Evolutionary conservation across 257 asterid species (phyloP), one percentile per base, ranked within the genome.

Genomic region (Solanum medicagineum): DNA sequence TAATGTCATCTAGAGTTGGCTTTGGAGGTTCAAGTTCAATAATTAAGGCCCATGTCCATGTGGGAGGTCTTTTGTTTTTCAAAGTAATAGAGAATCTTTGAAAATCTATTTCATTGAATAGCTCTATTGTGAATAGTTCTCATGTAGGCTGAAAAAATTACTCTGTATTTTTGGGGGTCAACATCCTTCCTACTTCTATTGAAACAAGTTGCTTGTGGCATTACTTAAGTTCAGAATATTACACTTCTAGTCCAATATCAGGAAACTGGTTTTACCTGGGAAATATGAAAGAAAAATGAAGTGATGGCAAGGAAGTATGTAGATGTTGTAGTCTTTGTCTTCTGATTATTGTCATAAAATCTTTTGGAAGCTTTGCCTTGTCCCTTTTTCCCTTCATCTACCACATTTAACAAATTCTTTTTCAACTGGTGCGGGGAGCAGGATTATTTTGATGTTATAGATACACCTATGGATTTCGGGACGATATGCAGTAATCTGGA

Each of bases 401-500:
- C 42, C 53, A 79, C 29, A 79, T 51, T 32, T 79, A 15, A 75
- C 29, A 14, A 54, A 51, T 29, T 85, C 45, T 81, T 83, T 57
- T 81, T 55, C 49, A 29, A n/a, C 19, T 83, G 86, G 83, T 68
- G 29, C 85, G 85, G 88, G 86, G 83, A 85, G 88, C 96, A 97
- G 99, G 99, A 95, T 88, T 97, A 97, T 88, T 94, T 94, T 85
- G 98, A 97, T 87, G 98, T 97, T 89, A 95, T 97, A 60, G 91
- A 92, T 85, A 97, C 97, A 81, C 99, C 99, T 15, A 97, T 97
- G 99, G 99, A 97, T 89, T 97, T 97, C 79, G 99, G 98, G 83
- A 97, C 99, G 24, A 91, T 97, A 89, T 94, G 98, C 89, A 94
- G 90, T 85, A 95, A 95, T 89, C 95, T 97, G 90, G 99, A 97